phyloP scores from a whole-genome alignment of 169 alveolate genomes.

The Cryptosporidium xiaoi region DNA sequence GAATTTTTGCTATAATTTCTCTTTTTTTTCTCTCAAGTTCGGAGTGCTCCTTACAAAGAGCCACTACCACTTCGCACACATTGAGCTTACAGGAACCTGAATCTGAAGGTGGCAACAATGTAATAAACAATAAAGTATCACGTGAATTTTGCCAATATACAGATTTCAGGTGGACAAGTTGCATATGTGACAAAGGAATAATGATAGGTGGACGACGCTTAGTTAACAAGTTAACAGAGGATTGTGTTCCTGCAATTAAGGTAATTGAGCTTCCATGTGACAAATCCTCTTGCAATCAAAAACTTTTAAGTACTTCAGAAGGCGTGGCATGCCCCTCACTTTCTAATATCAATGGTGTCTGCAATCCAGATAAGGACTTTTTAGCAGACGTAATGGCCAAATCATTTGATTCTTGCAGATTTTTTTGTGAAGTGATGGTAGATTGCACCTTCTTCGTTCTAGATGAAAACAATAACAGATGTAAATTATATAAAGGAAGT shows the following conservation, averaged over 20 bases:
- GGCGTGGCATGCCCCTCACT: constrained; percentile 73
- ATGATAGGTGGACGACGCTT: constrained; percentile 41
- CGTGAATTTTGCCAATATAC: constrained; percentile 46
- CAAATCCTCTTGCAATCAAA: constrained; percentile 51
- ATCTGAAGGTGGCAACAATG: neutral
- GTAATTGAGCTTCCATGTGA: constrained; percentile 66
- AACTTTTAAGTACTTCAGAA: constrained; percentile 46
- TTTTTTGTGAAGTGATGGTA: constrained; percentile 37
- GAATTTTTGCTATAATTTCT: constrained; percentile 1
- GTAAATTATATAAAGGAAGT: constrained; percentile 54
- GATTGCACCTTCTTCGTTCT: constrained; percentile 48
- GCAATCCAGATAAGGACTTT: constrained; percentile 11
- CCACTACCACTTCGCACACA: neutral
- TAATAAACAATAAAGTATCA: constrained; percentile 3
- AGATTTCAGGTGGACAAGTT: constrained; percentile 68
- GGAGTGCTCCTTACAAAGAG: constrained; percentile 48
- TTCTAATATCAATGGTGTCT: constrained; percentile 50
- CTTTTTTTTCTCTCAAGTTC: neutral
- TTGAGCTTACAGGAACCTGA: constrained; percentile 1
- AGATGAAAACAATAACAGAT: constrained; percentile 42
- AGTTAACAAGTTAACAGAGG: neutral
- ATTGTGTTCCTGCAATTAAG: constrained; percentile 37
- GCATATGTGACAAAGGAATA: constrained; percentile 38
- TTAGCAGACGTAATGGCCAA: constrained; percentile 60
- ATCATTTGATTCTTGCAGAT: constrained; percentile 50